Conservation (phyloP, 2,329 filamentous ascomycete species). For the Magnaporthiopsis rhizophila region DNA sequence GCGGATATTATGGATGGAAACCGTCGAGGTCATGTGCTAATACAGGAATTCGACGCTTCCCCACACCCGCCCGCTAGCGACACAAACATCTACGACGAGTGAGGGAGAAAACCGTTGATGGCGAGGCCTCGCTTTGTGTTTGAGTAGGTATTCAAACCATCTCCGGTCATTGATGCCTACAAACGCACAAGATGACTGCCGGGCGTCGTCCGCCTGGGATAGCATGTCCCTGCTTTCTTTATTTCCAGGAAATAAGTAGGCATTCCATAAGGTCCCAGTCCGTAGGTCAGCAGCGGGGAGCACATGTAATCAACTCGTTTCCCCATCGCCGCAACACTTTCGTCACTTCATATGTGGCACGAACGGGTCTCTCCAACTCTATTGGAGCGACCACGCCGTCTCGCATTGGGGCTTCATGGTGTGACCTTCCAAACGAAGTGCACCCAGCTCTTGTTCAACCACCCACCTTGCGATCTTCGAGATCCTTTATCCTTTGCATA, state of each 20-base stretch:
- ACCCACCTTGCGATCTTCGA: neutral
- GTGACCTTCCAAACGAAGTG: neutral
- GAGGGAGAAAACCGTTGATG: neutral
- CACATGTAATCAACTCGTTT: neutral
- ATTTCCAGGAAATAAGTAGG: neutral
- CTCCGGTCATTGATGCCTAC: too few species aligned
- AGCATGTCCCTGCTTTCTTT: neutral
- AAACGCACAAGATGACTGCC: neutral
- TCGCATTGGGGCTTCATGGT: neutral
- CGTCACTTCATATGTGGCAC: neutral
- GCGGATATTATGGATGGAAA: neutral
- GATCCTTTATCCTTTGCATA: too few species aligned
- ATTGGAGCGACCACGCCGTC: neutral
- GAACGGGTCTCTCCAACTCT: neutral
- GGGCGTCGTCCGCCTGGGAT: neutral
- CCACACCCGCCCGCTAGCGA: constrained; percentile 12
- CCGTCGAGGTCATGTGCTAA: constrained; percentile 2
- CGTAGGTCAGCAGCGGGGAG: neutral
- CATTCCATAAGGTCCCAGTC: neutral
- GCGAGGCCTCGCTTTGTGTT: neutral
- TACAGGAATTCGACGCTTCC: neutral
- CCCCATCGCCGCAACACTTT: neutral
- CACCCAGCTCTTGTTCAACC: neutral
- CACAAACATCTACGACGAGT: constrained; percentile 21
- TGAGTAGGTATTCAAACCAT: neutral